Conservation (phyloP, 768 basidiomycete species). For the Leccinum pellstonianum region DNA sequence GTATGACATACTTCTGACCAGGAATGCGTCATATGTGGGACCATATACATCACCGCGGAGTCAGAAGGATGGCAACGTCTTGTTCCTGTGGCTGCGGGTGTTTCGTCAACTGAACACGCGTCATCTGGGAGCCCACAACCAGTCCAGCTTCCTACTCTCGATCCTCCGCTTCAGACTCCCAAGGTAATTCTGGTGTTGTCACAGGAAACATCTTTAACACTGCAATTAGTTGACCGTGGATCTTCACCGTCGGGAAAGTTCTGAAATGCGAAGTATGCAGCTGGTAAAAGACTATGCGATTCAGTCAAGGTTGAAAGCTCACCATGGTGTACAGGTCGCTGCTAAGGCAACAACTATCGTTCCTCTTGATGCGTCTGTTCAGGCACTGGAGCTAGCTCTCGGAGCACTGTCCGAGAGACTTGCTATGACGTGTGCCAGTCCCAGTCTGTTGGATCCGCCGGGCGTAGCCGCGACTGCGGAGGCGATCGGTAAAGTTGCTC, state of each 20-base stretch:
- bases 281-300: constrained; percentile 10
- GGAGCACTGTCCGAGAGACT: constrained; percentile 52
- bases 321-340: constrained; percentile 18
- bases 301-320: not conserved
- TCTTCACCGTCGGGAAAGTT: constrained; percentile 10
- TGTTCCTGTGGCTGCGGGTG: constrained; percentile 29
- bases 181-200: constrained; percentile 22
- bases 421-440: constrained; percentile 39
- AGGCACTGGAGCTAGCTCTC: constrained; percentile 54
- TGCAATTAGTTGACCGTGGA: constrained; percentile 23
- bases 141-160: constrained; percentile 34
- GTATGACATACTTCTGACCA: constrained; percentile 27
- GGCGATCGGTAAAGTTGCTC: constrained; percentile 61
- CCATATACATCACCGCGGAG: constrained; percentile 59
- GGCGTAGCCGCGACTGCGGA: constrained; percentile 63
- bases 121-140: constrained; percentile 18
- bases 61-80: constrained; percentile 48
- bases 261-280: constrained; percentile 20
- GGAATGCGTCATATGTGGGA: constrained; percentile 79
- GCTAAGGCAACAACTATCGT: constrained; percentile 12
- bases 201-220: constrained; percentile 5
- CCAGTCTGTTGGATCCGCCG: constrained; percentile 41
- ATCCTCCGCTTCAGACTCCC: constrained; percentile 28
- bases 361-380: constrained; percentile 34
- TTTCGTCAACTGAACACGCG: constrained; percentile 5